phyloP scores from a whole-genome alignment of 148 eudicot genomes.

The Heliosperma pusillum region DNA sequence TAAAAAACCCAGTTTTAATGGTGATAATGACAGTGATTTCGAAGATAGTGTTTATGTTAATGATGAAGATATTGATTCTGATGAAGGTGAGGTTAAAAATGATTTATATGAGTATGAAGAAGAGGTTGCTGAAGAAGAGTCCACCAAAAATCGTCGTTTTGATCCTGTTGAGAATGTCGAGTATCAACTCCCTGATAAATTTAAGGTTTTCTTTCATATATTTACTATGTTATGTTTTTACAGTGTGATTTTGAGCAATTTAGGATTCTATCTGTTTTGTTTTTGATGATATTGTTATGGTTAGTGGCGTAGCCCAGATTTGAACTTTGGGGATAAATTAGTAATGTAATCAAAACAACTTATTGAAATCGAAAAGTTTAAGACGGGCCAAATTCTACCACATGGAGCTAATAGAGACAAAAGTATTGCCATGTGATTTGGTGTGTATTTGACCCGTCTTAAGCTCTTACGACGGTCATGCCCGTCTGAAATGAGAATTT shows the following conservation, averaged over 20 bases:
- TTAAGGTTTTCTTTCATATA: conserved; percentile 41
- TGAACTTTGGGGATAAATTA: too few relatives aligned
- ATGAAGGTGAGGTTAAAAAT: conserved; percentile 23
- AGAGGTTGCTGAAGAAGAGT: conserved; percentile 68
- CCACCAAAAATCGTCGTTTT: conserved; percentile 52
- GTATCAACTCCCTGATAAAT: conserved; percentile 67
- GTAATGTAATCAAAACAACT: too few relatives aligned
- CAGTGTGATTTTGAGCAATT: not conserved
- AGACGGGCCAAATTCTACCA: too few relatives aligned
- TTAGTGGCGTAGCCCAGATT: too few relatives aligned
- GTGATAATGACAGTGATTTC: conserved; percentile 16
- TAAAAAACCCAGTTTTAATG: conserved; percentile 18
- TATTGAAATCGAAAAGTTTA: too few relatives aligned
- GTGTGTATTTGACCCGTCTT: too few relatives aligned
- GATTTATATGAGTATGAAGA: conserved; percentile 79
- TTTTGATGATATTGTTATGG: not conserved
- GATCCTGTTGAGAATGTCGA: conserved; percentile 67
- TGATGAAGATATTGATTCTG: conserved; percentile 44
- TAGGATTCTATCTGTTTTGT: not conserved
- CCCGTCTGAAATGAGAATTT: too few relatives aligned
- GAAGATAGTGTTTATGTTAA: conserved; percentile 26
- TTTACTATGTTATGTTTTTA: too few relatives aligned
- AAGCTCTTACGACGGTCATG: too few relatives aligned
- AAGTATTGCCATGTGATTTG: too few relatives aligned
- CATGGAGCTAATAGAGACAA: too few relatives aligned